Conservation (phyloP, 1,139 yeast genomes). For the Kodamaea sp. region DNA sequence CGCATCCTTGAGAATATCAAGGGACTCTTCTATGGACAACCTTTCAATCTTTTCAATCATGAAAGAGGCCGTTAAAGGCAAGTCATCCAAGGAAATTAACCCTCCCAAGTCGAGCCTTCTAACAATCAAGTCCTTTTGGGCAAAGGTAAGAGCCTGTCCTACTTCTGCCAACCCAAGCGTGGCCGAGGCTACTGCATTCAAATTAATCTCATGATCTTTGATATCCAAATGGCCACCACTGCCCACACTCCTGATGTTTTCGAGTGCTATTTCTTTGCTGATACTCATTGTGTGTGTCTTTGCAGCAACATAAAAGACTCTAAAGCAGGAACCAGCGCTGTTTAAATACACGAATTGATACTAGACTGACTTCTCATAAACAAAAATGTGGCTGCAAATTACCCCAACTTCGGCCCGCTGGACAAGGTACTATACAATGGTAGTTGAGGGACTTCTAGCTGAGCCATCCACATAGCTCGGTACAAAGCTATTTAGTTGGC, state of each 20-base stretch:
- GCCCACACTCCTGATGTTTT: background rate
- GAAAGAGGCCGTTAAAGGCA: conserved; percentile 28
- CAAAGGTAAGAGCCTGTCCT: conserved; percentile 26
- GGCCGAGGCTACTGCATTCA: conserved; percentile 15
- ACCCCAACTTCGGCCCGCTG: no score
- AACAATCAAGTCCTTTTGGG: conserved; percentile 27
- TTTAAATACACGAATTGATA: no score
- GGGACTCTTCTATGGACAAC: conserved; percentile 22
- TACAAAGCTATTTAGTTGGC: no score
- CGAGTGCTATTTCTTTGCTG: background rate
- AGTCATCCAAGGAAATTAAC: conserved; percentile 23
- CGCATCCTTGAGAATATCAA: conserved; percentile 18
- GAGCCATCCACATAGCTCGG: no score
- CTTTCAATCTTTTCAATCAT: conserved; percentile 31
- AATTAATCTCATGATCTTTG: conserved; percentile 15
- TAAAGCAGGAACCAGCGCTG: no score
- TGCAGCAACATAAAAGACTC: background rate
- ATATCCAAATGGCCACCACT: conserved; percentile 13
- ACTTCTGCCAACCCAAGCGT: conserved; percentile 26
- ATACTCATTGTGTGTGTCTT: background rate
- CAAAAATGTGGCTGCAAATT: no score
- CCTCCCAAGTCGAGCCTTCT: conserved; percentile 26
- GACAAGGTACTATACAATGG: no score
- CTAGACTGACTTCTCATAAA: no score
- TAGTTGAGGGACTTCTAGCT: no score